phyloP scores from a whole-genome alignment of 169 alveolate species.

The Plasmodium relictum region DNA sequence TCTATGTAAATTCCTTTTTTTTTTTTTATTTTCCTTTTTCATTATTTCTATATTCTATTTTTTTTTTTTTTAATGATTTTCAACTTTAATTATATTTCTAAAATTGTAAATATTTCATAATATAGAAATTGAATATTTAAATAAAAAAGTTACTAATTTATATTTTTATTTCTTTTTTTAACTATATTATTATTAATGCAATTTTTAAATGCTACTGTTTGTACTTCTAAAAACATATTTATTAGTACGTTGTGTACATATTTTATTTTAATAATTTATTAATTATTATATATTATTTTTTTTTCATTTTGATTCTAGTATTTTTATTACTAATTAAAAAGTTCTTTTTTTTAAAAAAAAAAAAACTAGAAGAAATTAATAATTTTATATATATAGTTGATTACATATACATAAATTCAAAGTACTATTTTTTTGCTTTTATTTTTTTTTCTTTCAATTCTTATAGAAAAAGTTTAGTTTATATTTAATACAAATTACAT shows the following conservation, averaged over 20 bases:
- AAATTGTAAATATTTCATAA: background rate
- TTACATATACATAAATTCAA: background rate
- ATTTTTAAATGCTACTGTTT: constrained; percentile 2
- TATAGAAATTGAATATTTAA: background rate
- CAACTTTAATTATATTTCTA: background rate
- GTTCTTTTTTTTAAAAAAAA: background rate
- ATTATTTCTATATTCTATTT: background rate
- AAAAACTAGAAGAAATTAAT: background rate
- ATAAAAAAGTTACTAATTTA: too few relatives aligned
- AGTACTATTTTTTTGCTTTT: background rate
- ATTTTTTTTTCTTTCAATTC: background rate
- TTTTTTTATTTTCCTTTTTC: background rate
- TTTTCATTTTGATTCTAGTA: constrained; percentile 3
- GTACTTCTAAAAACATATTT: constrained; percentile 3
- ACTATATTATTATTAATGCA: background rate
- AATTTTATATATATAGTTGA: background rate
- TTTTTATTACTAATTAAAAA: background rate
- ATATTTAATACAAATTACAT: background rate
- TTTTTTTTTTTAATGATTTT: background rate
- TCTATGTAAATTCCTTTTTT: background rate
- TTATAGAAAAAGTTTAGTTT: background rate
- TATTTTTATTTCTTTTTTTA: too few relatives aligned
- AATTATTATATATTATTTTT: background rate
- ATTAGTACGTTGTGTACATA: constrained; percentile 3
- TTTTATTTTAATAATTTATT: background rate